Evolutionary conservation across 768 basidiomycete genomes (phyloP), one percentile per base, ranked within the genome.

Genomic region (Sarcodon aspratus): DNA sequence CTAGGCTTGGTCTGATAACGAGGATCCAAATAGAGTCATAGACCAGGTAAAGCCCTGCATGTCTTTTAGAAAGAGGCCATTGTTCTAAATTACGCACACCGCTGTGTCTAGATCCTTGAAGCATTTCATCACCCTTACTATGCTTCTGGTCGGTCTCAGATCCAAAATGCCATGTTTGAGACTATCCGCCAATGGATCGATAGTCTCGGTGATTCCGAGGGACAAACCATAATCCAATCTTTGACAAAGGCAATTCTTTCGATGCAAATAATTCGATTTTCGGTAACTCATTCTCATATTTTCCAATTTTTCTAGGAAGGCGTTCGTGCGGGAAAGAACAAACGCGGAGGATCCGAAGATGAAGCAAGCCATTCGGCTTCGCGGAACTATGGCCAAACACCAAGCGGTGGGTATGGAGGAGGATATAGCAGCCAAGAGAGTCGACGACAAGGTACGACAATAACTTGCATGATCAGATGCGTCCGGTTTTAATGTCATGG

Each of bases 101-200:
- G 33, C 33, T 47, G n/a, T 33, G 3, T 12, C n/a, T 45, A 63
- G 73, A 74, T 81, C 50, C 67, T 82, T 4, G 71, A 80, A 54
- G 77, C 79, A 5, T 80, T 84, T 69, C 80, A 84, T 57, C 82
- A 83, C 58, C 82, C 82, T 7, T 81, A 78, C 60, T 84, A 78
- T 59, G 74, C 74, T 43, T 69, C 63, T 36, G 74, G 75, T 4
- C 60, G 60, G 31, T 79, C 76, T 12, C 60, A 64, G 33, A 75
- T 83, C 48, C 82, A 84, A 61, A 57, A 69, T 47, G 68, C 69
- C 45, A 84, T 84, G 81, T 76, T 76, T 54, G 69, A 75, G 44
- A 65, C 66, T 44, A 65, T 82, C 67, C 60, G 76, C 58, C 62
- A 62, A 45, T 82, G 80, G 79, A 57, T 79, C 44, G 70, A 68